phyloP scores from a whole-genome alignment of 345 rosid species.

The Noccaea bulbosa region DNA sequence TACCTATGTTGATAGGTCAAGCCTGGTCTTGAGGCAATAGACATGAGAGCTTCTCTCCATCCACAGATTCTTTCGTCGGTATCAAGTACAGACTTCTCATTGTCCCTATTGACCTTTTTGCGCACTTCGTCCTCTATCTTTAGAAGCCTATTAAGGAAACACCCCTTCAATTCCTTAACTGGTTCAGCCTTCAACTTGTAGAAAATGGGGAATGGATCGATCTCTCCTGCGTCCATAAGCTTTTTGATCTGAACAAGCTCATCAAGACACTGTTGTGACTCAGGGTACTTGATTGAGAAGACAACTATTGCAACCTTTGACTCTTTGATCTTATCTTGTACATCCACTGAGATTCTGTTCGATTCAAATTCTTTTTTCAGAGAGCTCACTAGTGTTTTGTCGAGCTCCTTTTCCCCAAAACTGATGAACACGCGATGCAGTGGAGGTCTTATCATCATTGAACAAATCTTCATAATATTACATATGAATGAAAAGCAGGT shows the following conservation, averaged over 20 bases:
- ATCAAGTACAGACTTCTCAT: conserved; percentile 7
- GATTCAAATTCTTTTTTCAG: not conserved
- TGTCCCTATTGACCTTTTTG: not conserved
- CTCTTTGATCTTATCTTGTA: conserved; percentile 2
- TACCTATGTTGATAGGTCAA: conserved; percentile 17
- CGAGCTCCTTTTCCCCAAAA: conserved; percentile 13
- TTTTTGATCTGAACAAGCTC: conserved; percentile 37
- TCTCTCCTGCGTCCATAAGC: conserved; percentile 25
- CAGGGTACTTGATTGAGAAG: conserved; percentile 24
- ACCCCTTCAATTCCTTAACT: not conserved
- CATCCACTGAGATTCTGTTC: not conserved
- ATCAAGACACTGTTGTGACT: conserved; percentile 16
- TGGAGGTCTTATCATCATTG: not conserved
- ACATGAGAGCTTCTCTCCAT: conserved; percentile 29
- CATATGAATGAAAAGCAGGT: not conserved
- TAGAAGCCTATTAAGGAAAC: conserved; percentile 19
- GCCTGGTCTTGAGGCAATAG: not conserved
- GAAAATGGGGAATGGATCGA: conserved; percentile 28
- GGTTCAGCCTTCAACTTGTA: not conserved
- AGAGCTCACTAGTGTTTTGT: not conserved
- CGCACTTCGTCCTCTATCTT: conserved; percentile 24
- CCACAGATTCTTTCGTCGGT: conserved; percentile 22
- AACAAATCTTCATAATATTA: not conserved
- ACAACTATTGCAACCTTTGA: conserved; percentile 29
- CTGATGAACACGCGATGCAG: conserved; percentile 21